Base-by-base conservation (phyloP, 1,284 basidiomycete genomes). In the Trichosporon sp. region DNA sequence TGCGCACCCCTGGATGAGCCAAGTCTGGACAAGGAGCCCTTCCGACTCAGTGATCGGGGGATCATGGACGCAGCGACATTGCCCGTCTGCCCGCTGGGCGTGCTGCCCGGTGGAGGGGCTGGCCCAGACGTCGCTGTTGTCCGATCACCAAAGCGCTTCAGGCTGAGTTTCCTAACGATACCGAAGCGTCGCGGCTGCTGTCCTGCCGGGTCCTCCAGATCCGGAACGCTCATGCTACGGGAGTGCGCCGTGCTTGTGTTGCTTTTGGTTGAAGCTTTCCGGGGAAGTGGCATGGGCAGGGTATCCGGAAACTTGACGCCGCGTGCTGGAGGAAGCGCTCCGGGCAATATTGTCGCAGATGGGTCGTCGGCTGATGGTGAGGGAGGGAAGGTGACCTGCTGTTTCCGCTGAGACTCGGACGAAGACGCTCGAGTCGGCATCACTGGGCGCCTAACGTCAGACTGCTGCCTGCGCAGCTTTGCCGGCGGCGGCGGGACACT, bases 101-200 rank as follows among this genome's bases (percentile, higher is more conserved):
- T 37, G 59, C 59, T 35, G 59, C 59, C 32, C 14, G 59, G 16
- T 16, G 59, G 31, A 63, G 59, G 59, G 16, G 31, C 59, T 14
- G 59, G 31, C 16, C 56, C 56, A 35, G 56, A 35, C 31, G 31
- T 35, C 32, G 59, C 2, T 0, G 32, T 6, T 19, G 59, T 16
- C 7, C 59, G 59, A 63, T 63, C 59, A 35, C 32, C 19, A 32
- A 63, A 63, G 59, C 59, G 59, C 16, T 37, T 63, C 59, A 63
- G 32, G 35, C 59, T 63, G 6, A 63, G 59, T 19, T 63, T 63
- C 59, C 31, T 35, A 35, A 63, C 59, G 32, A 63, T 63, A 16
- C 59, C 59, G 59, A 63, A 63, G 31, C 59, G 59, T 63, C 59
- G 59, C 35, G 59, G 59, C 32, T 63, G 59, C 16, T 32, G 16